Percentiles rank a stretch among this genome's conserved stretches.
These are phyloP conservation scores for Dryas drummondii DNA, from an alignment of 306 rosid species.

Conservation along the genomic window DNA sequence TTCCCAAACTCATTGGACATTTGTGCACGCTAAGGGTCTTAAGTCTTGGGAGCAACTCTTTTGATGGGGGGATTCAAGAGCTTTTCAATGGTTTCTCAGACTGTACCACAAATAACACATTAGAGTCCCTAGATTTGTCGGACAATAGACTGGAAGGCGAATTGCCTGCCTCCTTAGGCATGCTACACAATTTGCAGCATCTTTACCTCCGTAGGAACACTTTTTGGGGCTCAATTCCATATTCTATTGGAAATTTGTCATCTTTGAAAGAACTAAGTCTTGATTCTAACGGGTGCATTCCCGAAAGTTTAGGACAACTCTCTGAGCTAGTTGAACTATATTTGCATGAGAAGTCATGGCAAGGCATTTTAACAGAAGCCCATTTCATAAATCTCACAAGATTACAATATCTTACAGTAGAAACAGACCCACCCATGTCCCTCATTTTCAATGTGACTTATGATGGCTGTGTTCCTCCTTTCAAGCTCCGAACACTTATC, in stretches of 20 bases:
- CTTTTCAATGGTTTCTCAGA: too few relatives aligned
- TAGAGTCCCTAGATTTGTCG: neutral
- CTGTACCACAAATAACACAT: neutral
- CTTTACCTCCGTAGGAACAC: neutral
- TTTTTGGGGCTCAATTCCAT: constrained; percentile 14
- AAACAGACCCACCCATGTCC: neutral
- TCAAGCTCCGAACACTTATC: neutral
- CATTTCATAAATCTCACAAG: neutral
- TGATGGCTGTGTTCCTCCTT: neutral
- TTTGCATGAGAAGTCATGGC: neutral
- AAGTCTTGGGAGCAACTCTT: neutral
- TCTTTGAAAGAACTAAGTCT: neutral
- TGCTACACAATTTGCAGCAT: constrained; percentile 9
- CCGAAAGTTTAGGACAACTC: neutral
- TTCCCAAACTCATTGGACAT: neutral
- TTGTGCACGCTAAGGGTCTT: neutral
- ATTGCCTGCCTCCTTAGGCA: constrained; percentile 24
- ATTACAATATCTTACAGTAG: neutral
- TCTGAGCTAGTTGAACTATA: neutral
- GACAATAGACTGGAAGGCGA: neutral
- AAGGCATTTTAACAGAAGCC: neutral
- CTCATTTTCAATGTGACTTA: neutral
- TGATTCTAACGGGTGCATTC: neutral
- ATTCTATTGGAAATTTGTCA: constrained; percentile 31
- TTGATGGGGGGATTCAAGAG: too few relatives aligned